Base-by-base conservation (phyloP, 768 basidiomycete genomes). In the Flagelloscypha sp. region DNA sequence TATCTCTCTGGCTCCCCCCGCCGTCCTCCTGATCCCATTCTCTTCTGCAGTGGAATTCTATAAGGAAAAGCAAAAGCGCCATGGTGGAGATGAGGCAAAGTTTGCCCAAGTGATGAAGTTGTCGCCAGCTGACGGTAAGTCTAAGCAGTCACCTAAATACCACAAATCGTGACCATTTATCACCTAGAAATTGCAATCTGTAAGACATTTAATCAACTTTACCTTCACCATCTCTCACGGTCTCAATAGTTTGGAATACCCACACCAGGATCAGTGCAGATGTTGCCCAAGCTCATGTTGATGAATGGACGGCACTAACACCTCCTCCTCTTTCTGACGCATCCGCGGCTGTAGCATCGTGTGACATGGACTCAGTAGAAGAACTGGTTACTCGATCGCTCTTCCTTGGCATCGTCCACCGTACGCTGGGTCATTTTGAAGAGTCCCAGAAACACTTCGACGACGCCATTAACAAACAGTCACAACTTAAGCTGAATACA, bases 211-310 rank as follows among this genome's bases (percentile, higher is more conserved):
- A 22, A 7, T 9, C 13, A 24, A 7, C 20, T 23, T 20, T 8
- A 11, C 39, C 12, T 2, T 9, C 17, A 18, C 11, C 11, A 13
- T 23, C 13, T 11, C 13, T 16, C 16, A 20, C 0, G 18, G 45
- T 30, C 35, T 40, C 23, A 5, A 30, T 37, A 84, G 83, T 87
- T 56, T 87, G 85, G 84, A 88, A 87, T 48, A 78, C 68, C 1
- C 79, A 85, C 49, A 53, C 70, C n/a, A 72, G 81, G 4, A 68
- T 84, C 28, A 60, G 65, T 6, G 56, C 62, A 12, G 54, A 55
- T 2, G 65, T 74, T 9, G 80, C 82, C 0, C 49, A 68, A 41
- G 67, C 65, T 0, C 81, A 84, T 41, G 74, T 87, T 36, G 45
- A 57, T n/a, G 69, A 72, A 20, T 65, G 79, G 41, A 47, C 62